Base-by-base conservation (phyloP, 2,329 filamentous ascomycete species). In the Penicillium sp. region DNA sequence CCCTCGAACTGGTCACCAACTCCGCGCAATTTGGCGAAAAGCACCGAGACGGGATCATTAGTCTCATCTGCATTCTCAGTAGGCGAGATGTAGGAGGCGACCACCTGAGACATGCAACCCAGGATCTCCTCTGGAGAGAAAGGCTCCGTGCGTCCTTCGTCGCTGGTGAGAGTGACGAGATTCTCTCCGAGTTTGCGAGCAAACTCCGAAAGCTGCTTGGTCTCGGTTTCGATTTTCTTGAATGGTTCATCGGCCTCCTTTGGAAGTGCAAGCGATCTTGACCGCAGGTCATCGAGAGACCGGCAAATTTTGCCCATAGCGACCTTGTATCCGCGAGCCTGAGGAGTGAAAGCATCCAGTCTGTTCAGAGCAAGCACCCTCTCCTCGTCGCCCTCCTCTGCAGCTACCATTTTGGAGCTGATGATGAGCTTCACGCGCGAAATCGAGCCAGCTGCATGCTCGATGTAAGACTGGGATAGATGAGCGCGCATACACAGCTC, bases 281-380 rank as follows among this genome's bases (percentile, higher is more conserved):
- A 78, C 66, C 85, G 84, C 46, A 95, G 79, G 49, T 95, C 90
- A 52, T 89, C 82, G 11, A 95, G 73, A 14, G 87, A 83, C 44
- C 87, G 82, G 35, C 88, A 80, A 5, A 88, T 81, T 73, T 95
- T 95, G 48, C 84, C 82, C 40, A 87, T 82, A 41, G 92, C 79
- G 29, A 95, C 88, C 76, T 95, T 95, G 48, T 86, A 81, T 64
- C 87, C 90, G 52, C 91, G 82, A 7, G 87, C 88, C 62, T 90
- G 85, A 12, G 81, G 83, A 52, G 90, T 80, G 46, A 90, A 80
- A 13, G 78, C 69, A 52, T 95, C 89, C 1, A 86, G 76, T 66
- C 86, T 88, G 62, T 82, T 83, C 27, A 80, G 69, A 59, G 95
- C 86, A 59, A 86, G 79, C 53, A 83, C 74, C 10, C 79, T 80